phyloP scores from a whole-genome alignment of 1,139 yeast species.

The Blastobotrys persicus region DNA sequence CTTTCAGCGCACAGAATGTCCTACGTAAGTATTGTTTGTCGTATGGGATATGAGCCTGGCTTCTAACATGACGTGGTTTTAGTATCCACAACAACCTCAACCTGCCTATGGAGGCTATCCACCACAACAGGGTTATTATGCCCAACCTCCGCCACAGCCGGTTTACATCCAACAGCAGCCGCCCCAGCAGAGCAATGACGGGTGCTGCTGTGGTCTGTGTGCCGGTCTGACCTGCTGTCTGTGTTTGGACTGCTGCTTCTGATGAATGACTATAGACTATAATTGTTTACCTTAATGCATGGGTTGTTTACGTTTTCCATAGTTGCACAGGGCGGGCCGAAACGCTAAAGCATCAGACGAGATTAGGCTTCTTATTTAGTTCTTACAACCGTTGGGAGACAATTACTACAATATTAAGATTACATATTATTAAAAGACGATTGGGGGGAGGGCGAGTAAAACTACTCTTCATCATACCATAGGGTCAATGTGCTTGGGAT shows the following conservation, averaged over 20 bases:
- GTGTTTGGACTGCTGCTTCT: constrained; percentile 25
- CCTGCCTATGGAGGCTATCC: constrained; percentile 29
- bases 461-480: constrained; percentile 12
- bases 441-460: neutral
- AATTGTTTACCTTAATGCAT: constrained; percentile 1
- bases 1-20: constrained; percentile 21
- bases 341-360: neutral
- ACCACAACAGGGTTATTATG: constrained; percentile 26
- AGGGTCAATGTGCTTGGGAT: constrained; percentile 13
- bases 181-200: constrained; percentile 20
- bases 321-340: neutral
- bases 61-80: neutral
- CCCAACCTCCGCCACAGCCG: constrained; percentile 29
- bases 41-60: neutral
- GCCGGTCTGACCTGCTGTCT: constrained; percentile 36
- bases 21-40: constrained; percentile 21
- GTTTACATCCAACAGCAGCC: constrained; percentile 31
- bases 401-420: neutral
- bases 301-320: neutral
- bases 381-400: constrained; percentile 4
- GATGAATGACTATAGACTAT: constrained; percentile 7
- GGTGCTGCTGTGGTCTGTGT: constrained; percentile 37
- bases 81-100: constrained; percentile 32
- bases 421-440: neutral
- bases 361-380: neutral